Evolutionary conservation across 352 stramenopile species (phyloP), one percentile per base, ranked within the genome.

Genomic region (Pilasporangium apinafurcum): DNA sequence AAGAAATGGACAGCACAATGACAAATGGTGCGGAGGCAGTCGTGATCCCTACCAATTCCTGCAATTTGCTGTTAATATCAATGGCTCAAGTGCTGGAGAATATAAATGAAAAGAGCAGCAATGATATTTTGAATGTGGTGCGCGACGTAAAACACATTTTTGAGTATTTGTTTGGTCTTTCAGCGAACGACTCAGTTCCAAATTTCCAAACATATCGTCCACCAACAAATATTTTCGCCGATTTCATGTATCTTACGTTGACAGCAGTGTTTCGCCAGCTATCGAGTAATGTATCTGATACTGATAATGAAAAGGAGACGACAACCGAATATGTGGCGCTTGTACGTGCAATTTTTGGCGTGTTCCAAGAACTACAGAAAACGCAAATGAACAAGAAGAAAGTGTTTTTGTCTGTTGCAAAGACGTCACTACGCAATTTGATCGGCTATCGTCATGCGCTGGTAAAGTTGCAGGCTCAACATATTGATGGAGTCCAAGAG

Each of bases 311-410:
- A 4, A 24, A 56, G 21, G 34, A 32, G 14, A 28, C 51, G 21
- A 46, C 54, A 7, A 12, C 28, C 8, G 36, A 71, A 44, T 64
- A 67, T 25, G 59, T 87, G 25, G 43, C 57, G 29, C 35, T 93
- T 32, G 42, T 75, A 14, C 45, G 66, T 18, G 72, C 68, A 1
- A 52, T 83, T 33, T 22, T 91, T 36, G 65, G 65, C 26, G 76
- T 91, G 22, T 87, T 83, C 45, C 78, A 90, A 26, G 76, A 86
- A 43, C 58, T 93, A 24, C 81, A 91, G 48, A 71, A 64, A 31
- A 77, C 80, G n/a, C 81, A 93, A 43, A 62, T 77, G n/a, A 94
- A 92, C 62, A 92, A 91, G 62, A 86, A 86, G 50, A 94, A 94
- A 35, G 83, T 91, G 18, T 94, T 92, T 44, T 37, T 90, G 17